Percentiles rank a stretch among this genome's conserved stretches.
These are phyloP conservation scores for Hanseniaspora singularis DNA, from an alignment of 805 yeast genomes.

Conservation along the genomic window DNA sequence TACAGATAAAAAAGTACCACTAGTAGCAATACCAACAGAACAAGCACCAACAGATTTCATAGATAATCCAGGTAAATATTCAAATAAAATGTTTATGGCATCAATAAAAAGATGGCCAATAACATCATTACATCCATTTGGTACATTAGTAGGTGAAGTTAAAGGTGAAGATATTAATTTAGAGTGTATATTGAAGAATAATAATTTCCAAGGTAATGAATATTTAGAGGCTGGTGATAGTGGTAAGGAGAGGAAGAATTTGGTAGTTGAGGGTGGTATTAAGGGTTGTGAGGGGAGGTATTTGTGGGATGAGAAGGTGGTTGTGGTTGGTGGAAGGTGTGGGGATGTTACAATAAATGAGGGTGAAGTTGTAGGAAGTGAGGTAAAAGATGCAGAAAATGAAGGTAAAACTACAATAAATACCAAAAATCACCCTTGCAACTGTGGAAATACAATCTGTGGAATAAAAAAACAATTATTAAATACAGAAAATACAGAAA, in stretches of 20 bases:
- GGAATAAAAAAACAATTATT: too few species aligned
- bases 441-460: too few species aligned
- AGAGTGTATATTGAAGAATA: constrained; percentile 79
- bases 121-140: constrained; percentile 95
- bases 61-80: constrained; percentile 75
- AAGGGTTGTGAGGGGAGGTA: too few species aligned
- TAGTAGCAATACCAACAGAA: constrained; percentile 96
- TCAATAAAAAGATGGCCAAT: constrained; percentile 98
- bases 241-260: constrained; percentile 22
- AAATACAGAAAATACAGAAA: too few species aligned
- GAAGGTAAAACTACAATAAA: constrained; percentile 50
- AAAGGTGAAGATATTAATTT: constrained; percentile 69
- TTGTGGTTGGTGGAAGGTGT: too few species aligned
- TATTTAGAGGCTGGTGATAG: constrained; percentile 40
- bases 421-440: too few species aligned
- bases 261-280: constrained; percentile 16
- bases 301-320: too few species aligned
- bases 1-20: constrained; percentile 92
- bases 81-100: constrained; percentile 77
- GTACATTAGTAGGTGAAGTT: constrained; percentile 75
- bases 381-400: constrained; percentile 46
- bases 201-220: constrained; percentile 71
- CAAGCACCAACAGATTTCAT: constrained; percentile 95
- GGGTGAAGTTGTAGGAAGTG: constrained; percentile 32
- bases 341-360: background rate